Base-by-base conservation (phyloP, 257 asterid species). In the Scutellaria baicalensis region DNA sequence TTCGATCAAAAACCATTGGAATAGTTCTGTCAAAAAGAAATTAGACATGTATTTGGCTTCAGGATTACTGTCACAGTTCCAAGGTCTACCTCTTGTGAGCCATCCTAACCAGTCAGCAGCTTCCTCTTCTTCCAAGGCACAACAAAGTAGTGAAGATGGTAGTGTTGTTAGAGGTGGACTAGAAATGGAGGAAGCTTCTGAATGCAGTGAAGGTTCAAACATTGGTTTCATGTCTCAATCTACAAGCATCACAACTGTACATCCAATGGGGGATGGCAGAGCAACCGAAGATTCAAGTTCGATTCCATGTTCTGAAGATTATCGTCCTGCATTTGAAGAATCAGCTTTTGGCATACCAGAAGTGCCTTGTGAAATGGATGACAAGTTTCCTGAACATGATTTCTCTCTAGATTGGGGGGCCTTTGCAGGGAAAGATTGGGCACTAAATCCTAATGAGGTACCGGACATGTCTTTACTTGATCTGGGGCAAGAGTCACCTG, bases 1-100 rank as follows among this genome's bases (percentile, higher is more conserved):
- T 81, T 78, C 99, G 59, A 94, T 94, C 20, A 94, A 94, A 78
- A 94, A 94, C 82, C 99, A 94, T 64, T 91, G 99, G 99, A 89
- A 91, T 82, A 88, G 96, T 84, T 94, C 98, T 5, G 97, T 94
- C 74, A 94, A 91, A 83, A 94, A 94, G 90, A 94, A 91, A 79
- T 51, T 94, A 81, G 99, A 94, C 72, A 81, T 80, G 74, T 94
- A 91, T 83, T 68, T 85, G 84, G 87, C 96, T 55, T 91, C 99
- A 50, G 99, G 98, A 55, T 79, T 89, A 73, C 88, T 94, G 82
- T 73, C 93, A 60, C 93, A 84, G 82, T 89, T 79, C 78, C 90
- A 90, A 78, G 86, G 86, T 56, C 81, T 52, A 31, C 95, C 95
- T 11, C 86, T 66, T 74, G 75, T 81, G 49, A 65, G 58, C 71